phyloP scores from a whole-genome alignment of 2,329 filamentous ascomycete species.

The Colletotrichum tabaci region DNA sequence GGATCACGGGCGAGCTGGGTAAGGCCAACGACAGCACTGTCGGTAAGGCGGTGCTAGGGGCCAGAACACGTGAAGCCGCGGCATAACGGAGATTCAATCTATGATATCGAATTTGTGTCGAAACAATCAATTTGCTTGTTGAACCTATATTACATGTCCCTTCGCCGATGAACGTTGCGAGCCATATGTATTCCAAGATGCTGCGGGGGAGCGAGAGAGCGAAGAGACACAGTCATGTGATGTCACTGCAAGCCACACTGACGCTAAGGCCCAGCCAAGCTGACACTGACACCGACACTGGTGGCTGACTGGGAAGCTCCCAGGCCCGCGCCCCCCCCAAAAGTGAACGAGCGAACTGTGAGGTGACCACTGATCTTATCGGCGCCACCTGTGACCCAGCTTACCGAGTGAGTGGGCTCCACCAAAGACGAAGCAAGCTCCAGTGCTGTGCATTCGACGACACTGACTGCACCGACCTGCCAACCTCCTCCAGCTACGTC shows the following conservation, averaged over 20 bases:
- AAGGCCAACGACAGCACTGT: conserved; percentile 76
- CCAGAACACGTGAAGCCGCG: conserved; percentile 51
- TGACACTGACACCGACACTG: conserved; percentile 26
- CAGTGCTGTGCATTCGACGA: conserved; percentile 48
- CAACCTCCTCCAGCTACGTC: conserved; percentile 51
- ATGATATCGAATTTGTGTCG: not conserved
- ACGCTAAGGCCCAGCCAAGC: conserved; percentile 16
- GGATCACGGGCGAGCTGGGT: conserved; percentile 78
- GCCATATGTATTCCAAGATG: too few relatives aligned
- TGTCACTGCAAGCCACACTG: conserved; percentile 49
- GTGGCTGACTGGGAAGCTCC: conserved; percentile 21
- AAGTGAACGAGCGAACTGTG: not conserved
- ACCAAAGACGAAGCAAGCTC: conserved; percentile 56
- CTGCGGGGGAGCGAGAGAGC: too few relatives aligned
- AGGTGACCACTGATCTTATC: conserved; percentile 41
- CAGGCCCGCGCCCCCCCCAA: conserved; percentile 20
- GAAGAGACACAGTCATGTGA: conserved; percentile 55
- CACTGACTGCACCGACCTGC: conserved; percentile 46
- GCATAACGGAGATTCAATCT: conserved; percentile 11
- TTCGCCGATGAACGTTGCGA: not conserved
- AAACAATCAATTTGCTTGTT: not conserved
- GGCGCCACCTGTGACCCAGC: conserved; percentile 34
- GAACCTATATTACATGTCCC: not conserved
- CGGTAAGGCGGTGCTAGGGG: conserved; percentile 75
- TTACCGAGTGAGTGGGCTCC: conserved; percentile 48